These are phyloP conservation scores for Amanita subjunquillea DNA, from an alignment of 768 basidiomycete species.

Conservation along the genomic window DNA sequence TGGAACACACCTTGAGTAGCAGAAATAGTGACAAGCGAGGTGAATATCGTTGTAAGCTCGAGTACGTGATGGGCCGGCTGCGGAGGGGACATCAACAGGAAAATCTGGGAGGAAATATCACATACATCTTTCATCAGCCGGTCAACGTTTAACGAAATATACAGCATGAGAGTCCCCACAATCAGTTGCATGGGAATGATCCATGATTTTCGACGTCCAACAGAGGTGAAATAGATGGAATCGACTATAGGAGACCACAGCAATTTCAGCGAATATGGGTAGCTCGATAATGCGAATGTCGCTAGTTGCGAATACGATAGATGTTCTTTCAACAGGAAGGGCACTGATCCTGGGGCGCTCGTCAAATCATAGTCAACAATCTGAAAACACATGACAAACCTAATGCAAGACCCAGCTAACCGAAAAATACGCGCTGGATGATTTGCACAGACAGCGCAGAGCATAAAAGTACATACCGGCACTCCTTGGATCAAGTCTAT, in stretches of 20 bases:
- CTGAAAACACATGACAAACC: conserved; percentile 29
- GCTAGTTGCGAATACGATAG: conserved; percentile 96
- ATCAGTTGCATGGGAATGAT: conserved; percentile 95
- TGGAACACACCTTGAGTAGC: conserved; percentile 80
- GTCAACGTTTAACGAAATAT: conserved; percentile 66
- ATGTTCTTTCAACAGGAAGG: conserved; percentile 91
- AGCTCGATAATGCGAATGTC: conserved; percentile 85
- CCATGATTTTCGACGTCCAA: conserved; percentile 98
- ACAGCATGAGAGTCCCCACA: conserved; percentile 76
- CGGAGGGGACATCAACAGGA: conserved; percentile 2
- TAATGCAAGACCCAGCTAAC: conserved; percentile 79
- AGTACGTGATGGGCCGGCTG: conserved; percentile 77
- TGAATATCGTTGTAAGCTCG: conserved; percentile 77
- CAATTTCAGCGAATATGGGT: conserved; percentile 94
- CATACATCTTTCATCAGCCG: conserved; percentile 69
- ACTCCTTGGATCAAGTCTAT: conserved; percentile 80
- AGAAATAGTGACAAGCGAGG: conserved; percentile 85
- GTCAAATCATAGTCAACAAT: neutral
- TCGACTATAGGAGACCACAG: conserved; percentile 98
- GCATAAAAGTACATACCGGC: conserved; percentile 47
- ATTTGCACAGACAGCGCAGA: conserved; percentile 3
- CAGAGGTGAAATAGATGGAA: conserved; percentile 66
- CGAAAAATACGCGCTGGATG: conserved; percentile 1
- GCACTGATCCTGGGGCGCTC: conserved; percentile 66
- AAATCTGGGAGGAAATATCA: conserved; percentile 3